Base-by-base conservation (phyloP, 2,329 filamentous ascomycete species). In the Aphanocladium album region DNA sequence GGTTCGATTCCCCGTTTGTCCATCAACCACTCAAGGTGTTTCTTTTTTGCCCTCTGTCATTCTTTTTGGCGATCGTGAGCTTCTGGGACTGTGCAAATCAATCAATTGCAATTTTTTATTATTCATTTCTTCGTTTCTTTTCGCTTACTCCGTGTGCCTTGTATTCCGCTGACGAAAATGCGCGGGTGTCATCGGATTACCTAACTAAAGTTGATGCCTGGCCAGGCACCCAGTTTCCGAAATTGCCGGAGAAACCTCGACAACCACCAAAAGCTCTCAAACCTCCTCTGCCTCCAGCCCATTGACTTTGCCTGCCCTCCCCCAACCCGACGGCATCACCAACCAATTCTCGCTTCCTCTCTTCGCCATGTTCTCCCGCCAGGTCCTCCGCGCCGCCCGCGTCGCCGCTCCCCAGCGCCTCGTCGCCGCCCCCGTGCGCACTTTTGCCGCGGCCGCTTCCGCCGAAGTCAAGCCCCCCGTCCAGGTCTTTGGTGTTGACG, bases 401-500 rank as follows among this genome's bases (percentile, higher is more conserved):
- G 77, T 80, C 70, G 81, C 82, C 68, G 80, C 83, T 73, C 81
- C 88, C 76, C 79, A 88, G 74, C 82, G 84, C 69, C 77, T 83
- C 64, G 60, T 69, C 62, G 67, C 70, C 66, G 68, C 73, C 72
- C 82, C 84, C 72, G 79, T 86, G 77, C 89, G 93, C 77, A 86
- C 85, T 77, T 97, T 91, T 72, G 90, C 91, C 79, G 91, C 91
- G 70, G 81, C 84, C 72, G 76, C 85, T 69, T 76, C 82, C 72
- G 80, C 86, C 75, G 86, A 88, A 64, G 79, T 86, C 76, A 93
- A 90, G 83, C 87, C 93, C 71, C 95, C 95, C 69, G 83, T 97
- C 74, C 85, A 93, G 71, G 86, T 99, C 73, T 99, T 91, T 80
- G 95, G 95, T 71, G 82, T 99, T 74, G 95, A 98, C 79, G 95